These are phyloP conservation scores for Cordyceps militaris DNA, from an alignment of 2,329 filamentous ascomycete genomes.

Conservation along the genomic window DNA sequence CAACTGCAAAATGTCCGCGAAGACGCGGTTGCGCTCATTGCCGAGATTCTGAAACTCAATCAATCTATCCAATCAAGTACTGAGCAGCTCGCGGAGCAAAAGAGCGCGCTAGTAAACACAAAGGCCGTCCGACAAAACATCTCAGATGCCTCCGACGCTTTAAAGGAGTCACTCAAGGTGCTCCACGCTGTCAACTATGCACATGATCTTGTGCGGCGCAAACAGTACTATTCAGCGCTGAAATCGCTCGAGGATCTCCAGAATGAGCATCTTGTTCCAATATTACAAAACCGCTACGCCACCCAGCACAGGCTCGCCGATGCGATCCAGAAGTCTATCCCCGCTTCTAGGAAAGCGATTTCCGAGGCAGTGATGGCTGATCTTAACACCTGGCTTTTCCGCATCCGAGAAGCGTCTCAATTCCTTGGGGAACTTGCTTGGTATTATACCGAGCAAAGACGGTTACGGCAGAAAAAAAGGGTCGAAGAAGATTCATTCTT, in stretches of 20 bases:
- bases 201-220: slow-evolving; percentile 82
- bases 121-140: slow-evolving; percentile 91
- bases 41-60: slow-evolving; percentile 86
- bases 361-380: slow-evolving; percentile 96
- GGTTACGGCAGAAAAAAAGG: slow-evolving; percentile 75
- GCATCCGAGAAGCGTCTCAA: slow-evolving; percentile 91
- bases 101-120: slow-evolving; percentile 88
- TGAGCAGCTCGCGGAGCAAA: slow-evolving; percentile 88
- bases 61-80: slow-evolving; percentile 93
- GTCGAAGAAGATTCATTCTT: slow-evolving; percentile 70
- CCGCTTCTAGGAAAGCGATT: slow-evolving; percentile 84
- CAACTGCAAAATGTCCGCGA: slow-evolving; percentile 88
- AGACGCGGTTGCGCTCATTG: slow-evolving; percentile 79
- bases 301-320: slow-evolving; percentile 93
- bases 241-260: slow-evolving; percentile 93
- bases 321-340: slow-evolving; percentile 92
- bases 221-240: slow-evolving; percentile 91
- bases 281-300: slow-evolving; percentile 72
- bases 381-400: slow-evolving; percentile 92
- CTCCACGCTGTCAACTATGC: slow-evolving; percentile 89
- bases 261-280: slow-evolving; percentile 78
- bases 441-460: slow-evolving; percentile 86
- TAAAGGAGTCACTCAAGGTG: slow-evolving; percentile 88
- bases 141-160: slow-evolving; percentile 78
- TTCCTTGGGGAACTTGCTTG: slow-evolving; percentile 95